Base-by-base conservation (phyloP, 1,284 basidiomycete genomes). In the Sanguinoderma infundibulare region DNA sequence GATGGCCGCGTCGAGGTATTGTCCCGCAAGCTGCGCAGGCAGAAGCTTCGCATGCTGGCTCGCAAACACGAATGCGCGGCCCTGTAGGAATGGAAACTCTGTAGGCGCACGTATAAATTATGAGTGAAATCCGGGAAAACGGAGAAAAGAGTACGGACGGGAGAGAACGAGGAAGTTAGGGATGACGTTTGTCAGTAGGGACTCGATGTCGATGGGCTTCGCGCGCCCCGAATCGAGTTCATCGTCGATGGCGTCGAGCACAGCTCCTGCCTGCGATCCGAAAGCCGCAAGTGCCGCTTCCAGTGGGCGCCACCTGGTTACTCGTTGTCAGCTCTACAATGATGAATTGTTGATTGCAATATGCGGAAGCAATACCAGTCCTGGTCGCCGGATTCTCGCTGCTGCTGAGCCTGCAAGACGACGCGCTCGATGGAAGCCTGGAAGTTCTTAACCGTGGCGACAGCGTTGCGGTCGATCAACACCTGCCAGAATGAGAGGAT, bases 11-110 rank as follows among this genome's bases (percentile, higher is more conserved):
- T 91, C 86, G 35, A 99, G 81, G 72, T 98, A 98, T 71, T 95
- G 92, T 1, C 85, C 84, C 2, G 91, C 88, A 44, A 95, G 80
- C 57, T 87, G 81, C 1, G 81, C 68, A 0, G 94, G 91, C 8
- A 98, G 80, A 3, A 90, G 76, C 61, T 87, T 86, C 0, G 94
- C 86, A 70, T 89, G 98, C 73, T 96, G 92, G 69, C 94, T 95
- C 0, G 95, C 95, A 70, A 98, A 97, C 40, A 98, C 94, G 65
- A 98, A 98, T 2, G 90, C 92, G 59, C 97, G 85, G 9, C 97
- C 98, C 76, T 98, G 96, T 51, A 99, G 77, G 83, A 98, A 98
- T 0, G 95, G 92, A 55, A 83, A 84, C 15, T 92, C 95, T 94
- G 63, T 2, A n/a, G n/a, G n/a, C n/a, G n/a, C n/a, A n/a, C n/a